These are phyloP conservation scores for Auriscalpium orientale DNA, from an alignment of 768 basidiomycete genomes.

Conservation along the genomic window DNA sequence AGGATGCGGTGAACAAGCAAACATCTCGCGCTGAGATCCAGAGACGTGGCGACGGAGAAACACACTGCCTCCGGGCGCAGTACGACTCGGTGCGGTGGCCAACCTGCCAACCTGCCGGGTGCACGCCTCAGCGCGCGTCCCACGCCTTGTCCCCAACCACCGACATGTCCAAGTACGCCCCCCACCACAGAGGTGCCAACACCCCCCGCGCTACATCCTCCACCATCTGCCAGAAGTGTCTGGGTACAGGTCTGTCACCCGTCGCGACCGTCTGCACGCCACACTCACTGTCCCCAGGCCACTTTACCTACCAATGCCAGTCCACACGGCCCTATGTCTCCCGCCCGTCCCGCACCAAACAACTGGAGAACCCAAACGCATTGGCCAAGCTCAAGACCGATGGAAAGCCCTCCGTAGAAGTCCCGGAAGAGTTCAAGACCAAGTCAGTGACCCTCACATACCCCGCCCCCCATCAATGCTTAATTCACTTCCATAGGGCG, in stretches of 20 bases:
- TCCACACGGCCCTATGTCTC: conserved; percentile 72
- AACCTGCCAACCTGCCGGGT: too few species aligned
- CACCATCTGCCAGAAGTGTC: conserved; percentile 80
- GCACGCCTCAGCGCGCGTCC: too few species aligned
- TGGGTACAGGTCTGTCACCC: conserved; percentile 46
- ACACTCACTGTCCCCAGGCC: conserved; percentile 39
- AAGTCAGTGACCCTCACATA: conserved; percentile 40
- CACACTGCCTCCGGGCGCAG: too few species aligned
- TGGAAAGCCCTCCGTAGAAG: conserved; percentile 71
- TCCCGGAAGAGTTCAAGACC: conserved; percentile 86
- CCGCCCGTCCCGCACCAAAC: conserved; percentile 83
- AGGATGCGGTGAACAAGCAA: too few species aligned
- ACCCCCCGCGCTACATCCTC: conserved; percentile 55
- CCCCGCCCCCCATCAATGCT: background rate
- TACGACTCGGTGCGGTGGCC: too few species aligned
- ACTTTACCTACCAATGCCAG: conserved; percentile 91
- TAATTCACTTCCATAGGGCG: conserved; percentile 30
- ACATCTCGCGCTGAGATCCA: too few species aligned
- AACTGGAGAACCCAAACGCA: conserved; percentile 69
- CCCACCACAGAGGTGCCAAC: conserved; percentile 55
- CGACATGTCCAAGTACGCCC: conserved; percentile 74
- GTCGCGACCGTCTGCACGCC: background rate
- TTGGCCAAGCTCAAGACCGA: conserved; percentile 61
- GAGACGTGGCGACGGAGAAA: too few species aligned
- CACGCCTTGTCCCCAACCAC: background rate